Percentiles rank a stretch among this genome's conserved stretches.
Evolutionary conservation across 2,329 filamentous ascomycete genomes (phyloP).

Genomic region (Zymoseptoria pseudotritici): DNA sequence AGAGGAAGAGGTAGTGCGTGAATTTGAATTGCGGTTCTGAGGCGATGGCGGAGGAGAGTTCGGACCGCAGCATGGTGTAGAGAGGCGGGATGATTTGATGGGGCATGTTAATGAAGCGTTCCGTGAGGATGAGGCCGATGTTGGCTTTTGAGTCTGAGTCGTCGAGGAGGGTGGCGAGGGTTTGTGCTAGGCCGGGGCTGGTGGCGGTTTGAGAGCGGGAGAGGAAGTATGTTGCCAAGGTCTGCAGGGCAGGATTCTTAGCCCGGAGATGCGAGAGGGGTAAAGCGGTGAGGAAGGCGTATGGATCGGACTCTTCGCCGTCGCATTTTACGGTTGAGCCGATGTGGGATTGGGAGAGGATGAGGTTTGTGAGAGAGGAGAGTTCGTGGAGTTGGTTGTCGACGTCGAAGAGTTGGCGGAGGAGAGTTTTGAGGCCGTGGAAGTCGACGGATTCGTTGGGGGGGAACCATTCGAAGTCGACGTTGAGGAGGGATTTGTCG

Average conservation of each 20-base stretch:
- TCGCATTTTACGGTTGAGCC: constrained; percentile 98
- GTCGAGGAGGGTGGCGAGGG: constrained; percentile 32
- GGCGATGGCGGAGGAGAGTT: constrained; percentile 79
- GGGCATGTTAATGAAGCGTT: constrained; percentile 95
- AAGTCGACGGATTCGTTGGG: constrained; percentile 85
- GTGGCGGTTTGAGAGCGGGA: constrained; percentile 47
- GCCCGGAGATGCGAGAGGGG: constrained; percentile 71
- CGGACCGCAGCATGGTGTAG: constrained; percentile 89
- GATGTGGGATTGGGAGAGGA: constrained; percentile 77
- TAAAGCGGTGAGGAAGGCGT: constrained; percentile 82
- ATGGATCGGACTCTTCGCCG: constrained; percentile 84
- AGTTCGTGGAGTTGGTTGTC: constrained; percentile 82
- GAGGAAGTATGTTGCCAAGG: constrained; percentile 64
- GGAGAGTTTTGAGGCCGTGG: constrained; percentile 81
- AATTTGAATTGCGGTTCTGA: constrained; percentile 81
- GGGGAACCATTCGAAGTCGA: constrained; percentile 99
- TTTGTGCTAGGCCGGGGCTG: constrained; percentile 22
- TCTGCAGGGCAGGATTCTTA: constrained; percentile 58
- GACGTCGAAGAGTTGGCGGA: constrained; percentile 86
- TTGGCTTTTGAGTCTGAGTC: constrained; percentile 38
- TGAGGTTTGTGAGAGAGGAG: constrained; percentile 75
- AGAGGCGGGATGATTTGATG: constrained; percentile 84
- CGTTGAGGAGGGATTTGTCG: constrained; percentile 87
- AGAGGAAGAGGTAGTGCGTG: constrained; percentile 84
- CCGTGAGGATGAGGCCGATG: constrained; percentile 80